Conservation (phyloP, 2,329 filamentous ascomycete genomes). For the Chaetomium sp. region DNA sequence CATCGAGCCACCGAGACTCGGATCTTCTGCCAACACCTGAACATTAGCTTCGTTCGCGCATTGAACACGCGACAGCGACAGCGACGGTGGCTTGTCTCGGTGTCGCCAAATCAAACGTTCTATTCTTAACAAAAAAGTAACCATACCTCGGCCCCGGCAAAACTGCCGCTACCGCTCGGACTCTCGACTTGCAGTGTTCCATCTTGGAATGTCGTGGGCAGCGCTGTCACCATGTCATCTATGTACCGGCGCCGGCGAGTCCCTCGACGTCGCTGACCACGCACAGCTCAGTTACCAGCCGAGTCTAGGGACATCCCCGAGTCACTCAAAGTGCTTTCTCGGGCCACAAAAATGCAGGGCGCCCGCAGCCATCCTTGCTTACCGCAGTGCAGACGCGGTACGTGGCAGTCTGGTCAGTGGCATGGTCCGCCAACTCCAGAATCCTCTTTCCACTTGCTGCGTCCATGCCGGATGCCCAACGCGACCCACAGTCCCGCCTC, state of each 20-base stretch:
- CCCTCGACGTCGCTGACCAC: background rate
- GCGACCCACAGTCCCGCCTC: conserved; percentile 17
- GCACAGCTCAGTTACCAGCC: background rate
- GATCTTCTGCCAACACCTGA: conserved; percentile 3
- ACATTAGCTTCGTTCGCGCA: background rate
- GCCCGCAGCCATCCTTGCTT: conserved; percentile 18
- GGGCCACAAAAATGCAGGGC: conserved; percentile 21
- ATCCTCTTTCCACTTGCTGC: conserved; percentile 9
- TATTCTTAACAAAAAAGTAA: background rate
- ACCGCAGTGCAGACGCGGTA: conserved; percentile 17
- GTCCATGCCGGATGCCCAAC: conserved; percentile 33
- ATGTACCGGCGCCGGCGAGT: background rate
- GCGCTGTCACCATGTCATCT: background rate
- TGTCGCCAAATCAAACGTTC: conserved; percentile 1
- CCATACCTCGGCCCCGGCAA: background rate
- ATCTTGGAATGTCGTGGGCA: conserved; percentile 7
- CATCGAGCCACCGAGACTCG: background rate
- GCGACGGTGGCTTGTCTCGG: background rate
- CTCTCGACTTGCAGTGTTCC: background rate
- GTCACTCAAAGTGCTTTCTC: conserved; percentile 1
- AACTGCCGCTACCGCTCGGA: background rate
- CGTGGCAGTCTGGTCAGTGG: conserved; percentile 31
- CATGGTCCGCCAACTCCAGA: conserved; percentile 16
- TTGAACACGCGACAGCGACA: conserved; percentile 4
- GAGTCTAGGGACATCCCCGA: conserved; percentile 8